Evolutionary conservation across 163 green algal species (phyloP), one percentile per base, ranked within the genome.

Genomic region (Volvox carteri): DNA sequence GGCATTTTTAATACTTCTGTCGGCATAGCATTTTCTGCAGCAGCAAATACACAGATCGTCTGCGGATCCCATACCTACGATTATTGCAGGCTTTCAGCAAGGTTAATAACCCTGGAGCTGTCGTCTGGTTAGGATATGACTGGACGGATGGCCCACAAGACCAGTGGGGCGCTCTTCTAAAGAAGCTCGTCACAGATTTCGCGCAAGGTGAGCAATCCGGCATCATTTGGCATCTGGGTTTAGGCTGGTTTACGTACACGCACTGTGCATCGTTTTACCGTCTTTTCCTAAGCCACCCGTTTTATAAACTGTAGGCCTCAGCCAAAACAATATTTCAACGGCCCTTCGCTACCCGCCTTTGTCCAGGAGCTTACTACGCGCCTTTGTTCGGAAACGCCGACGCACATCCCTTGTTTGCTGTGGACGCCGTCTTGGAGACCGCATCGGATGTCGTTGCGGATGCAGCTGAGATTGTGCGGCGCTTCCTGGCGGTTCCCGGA

Each of bases 111-210:
- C 30, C 42, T n/a, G 79, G 79, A 14, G 79, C 79, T 25, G 62
- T 86, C 21, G 79, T 86, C 1, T 78, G 65, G 62, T 16, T 86
- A 2, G 79, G 79, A 35, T 86, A 86, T 44, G 72, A 73, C 79
- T 86, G 79, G 79, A 78, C 37, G 42, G 79, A 78, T 35, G 79
- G 79, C 58, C 0, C 62, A 19, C 42, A 78, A 35, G n/a, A 25
- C 2, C 42, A 52, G 54, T 86, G 79, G 79, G 79, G 79, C 44
- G 44, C 7, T 2, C 79, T 86, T 12, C 62, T 86, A 30, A n/a
- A 30, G 23, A 52, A 78, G 60, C 62, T 86, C 35, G 18, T 86
- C 62, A 33, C 60, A 0, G 79, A 58, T 33, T 86, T 86, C n/a
- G 25, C 48, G n/a, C 39, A 72, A 30, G 75, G 75, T 84, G 44